Evolutionary conservation across 768 basidiomycete species (phyloP).

Genomic region (Pleurotus cornucopiae): DNA sequence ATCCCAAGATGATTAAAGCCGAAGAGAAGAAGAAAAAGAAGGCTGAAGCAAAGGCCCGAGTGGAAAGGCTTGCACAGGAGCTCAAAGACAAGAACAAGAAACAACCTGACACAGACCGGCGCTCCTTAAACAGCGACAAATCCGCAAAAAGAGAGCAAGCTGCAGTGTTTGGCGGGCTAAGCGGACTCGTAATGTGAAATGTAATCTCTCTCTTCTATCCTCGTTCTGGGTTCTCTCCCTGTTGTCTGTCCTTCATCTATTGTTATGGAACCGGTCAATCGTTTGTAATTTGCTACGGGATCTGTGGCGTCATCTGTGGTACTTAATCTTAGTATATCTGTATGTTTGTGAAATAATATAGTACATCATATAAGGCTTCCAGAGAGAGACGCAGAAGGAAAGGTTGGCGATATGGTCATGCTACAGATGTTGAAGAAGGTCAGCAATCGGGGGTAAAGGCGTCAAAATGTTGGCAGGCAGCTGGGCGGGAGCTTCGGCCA

Average conservation of each 20-base stretch:
- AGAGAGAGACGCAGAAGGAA: too few relatives aligned
- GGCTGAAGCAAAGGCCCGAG: slow-evolving; percentile 29
- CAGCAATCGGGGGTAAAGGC: background rate
- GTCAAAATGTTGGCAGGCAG: background rate
- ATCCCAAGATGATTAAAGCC: slow-evolving; percentile 38
- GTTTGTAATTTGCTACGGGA: background rate
- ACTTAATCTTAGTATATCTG: background rate
- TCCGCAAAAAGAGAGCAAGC: slow-evolving; percentile 12
- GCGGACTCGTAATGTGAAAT: background rate
- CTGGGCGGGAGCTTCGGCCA: background rate
- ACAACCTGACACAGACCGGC: slow-evolving; percentile 25
- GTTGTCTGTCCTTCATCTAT: background rate
- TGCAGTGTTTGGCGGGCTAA: slow-evolving; percentile 18
- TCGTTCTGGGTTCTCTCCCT: background rate
- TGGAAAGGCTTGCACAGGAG: slow-evolving; percentile 39
- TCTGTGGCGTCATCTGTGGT: background rate
- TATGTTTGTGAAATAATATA: background rate
- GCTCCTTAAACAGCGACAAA: slow-evolving; percentile 21
- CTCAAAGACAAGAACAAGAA: slow-evolving; percentile 33
- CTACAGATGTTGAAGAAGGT: background rate
- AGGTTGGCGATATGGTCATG: too few relatives aligned
- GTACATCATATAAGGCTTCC: too few relatives aligned
- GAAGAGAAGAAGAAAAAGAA: slow-evolving; percentile 39
- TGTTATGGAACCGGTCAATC: background rate
- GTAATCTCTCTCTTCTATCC: too few relatives aligned